Evolutionary conservation across 1,284 basidiomycete species (phyloP), one percentile per base, ranked within the genome.

Genomic region (Rhodotorula sp.): DNA sequence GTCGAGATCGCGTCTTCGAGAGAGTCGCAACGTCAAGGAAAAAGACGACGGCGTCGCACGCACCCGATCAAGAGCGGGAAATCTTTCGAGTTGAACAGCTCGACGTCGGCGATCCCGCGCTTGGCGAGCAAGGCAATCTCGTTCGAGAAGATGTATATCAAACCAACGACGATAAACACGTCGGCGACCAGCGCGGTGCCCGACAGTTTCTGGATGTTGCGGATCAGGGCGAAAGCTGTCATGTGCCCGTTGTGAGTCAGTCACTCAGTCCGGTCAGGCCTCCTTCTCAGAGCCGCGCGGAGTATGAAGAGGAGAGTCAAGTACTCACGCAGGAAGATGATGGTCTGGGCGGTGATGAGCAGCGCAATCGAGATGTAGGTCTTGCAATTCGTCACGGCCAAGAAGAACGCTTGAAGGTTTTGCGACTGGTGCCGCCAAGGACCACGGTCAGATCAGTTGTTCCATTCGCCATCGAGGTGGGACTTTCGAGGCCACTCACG

Each of bases 41-140:
- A 7, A 34, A 6, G 34, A 34, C 34, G 34, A 34, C 34, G 3
- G 5, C 34, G 56, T 16, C 14, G 28, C 21, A 83, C 87, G 74
- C 77, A 91, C 89, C 93, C 97, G 74, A 99, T 92, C 72, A 99
- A 87, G 28, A 99, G 83, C 0, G 95, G 90, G 84, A 94, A 99
- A 74, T 91, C 89, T 78, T 88, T 89, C 10, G 87, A 81, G 83
- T 99, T 99, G 84, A 99, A 99, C 81, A 92, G 77, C 76, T 87
- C 85, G 54, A 98, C 87, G 71, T 95, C 87, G n/a, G 92, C 90
- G 21, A 91, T 81, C 5, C 94, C 94, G 23, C 85, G 81, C 10
- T 85, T 79, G 0, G 84, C 84, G 69, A 97, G 86, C 45, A 90
- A 84, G 0, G 83, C 82, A 63, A 90, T 83, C 81, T 97, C 94